These are phyloP conservation scores for Sicyos baderoa DNA, from an alignment of 306 rosid species.

Conservation along the genomic window DNA sequence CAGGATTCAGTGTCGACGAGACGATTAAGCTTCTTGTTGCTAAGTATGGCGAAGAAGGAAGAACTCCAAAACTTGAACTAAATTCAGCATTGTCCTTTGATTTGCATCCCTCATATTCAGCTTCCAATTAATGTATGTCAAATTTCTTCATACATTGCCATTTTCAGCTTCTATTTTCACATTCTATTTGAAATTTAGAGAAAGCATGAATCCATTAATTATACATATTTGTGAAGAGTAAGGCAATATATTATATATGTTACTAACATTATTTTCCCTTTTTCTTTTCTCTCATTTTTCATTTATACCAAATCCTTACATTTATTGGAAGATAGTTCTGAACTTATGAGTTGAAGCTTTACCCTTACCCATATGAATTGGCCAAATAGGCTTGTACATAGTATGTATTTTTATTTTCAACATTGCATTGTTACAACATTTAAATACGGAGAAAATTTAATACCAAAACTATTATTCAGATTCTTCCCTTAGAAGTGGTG, in stretches of 20 bases:
- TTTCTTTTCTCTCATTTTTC: not conserved
- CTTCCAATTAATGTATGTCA: constrained; percentile 51
- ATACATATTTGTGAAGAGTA: constrained; percentile 9
- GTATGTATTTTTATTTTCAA: not conserved
- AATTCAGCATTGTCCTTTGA: constrained; percentile 34
- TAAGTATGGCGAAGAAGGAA: constrained; percentile 61
- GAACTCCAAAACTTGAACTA: constrained; percentile 50
- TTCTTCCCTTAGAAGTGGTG: too few relatives aligned
- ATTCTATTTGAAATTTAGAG: too few relatives aligned
- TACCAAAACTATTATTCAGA: too few relatives aligned
- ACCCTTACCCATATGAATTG: not conserved
- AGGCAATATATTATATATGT: constrained; percentile 26
- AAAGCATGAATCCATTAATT: not conserved
- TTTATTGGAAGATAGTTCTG: not conserved
- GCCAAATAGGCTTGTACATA: not conserved
- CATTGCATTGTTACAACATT: too few relatives aligned
- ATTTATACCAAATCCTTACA: not conserved
- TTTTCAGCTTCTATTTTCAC: not conserved
- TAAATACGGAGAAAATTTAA: too few relatives aligned
- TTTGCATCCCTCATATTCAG: constrained; percentile 70
- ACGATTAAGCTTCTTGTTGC: constrained; percentile 34
- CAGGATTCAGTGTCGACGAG: constrained; percentile 33
- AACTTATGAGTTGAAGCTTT: not conserved
- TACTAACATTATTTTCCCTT: constrained; percentile 4
- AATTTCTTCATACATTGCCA: not conserved